Evolutionary conservation across 176 grass and related monocot species (phyloP).

Genomic region (Pontederia paniculata): DNA sequence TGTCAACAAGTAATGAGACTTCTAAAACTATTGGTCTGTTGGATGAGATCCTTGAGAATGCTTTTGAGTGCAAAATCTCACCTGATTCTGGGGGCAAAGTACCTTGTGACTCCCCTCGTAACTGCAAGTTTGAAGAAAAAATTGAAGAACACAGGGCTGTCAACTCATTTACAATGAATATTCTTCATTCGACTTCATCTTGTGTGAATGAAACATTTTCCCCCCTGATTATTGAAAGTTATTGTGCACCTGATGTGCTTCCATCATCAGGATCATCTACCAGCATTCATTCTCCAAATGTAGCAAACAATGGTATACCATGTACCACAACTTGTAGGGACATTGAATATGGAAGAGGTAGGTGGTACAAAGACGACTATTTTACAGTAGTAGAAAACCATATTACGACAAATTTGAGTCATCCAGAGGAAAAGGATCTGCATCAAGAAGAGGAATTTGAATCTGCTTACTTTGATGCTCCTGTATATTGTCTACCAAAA

Average conservation of each 20-base stretch:
- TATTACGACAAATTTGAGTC: conserved; percentile 44
- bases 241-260: conserved; percentile 48
- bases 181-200: conserved; percentile 25
- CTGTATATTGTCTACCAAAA: conserved; percentile 52
- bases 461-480: conserved; percentile 24
- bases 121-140: conserved; percentile 36
- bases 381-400: conserved; percentile 85
- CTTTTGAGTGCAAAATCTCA: conserved; percentile 25
- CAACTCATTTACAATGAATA: conserved; percentile 7
- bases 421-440: conserved; percentile 16
- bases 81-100: conserved; percentile 21
- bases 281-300: background rate
- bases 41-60: conserved; percentile 93
- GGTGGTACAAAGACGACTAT: conserved; percentile 54
- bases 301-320: conserved; percentile 20
- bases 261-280: conserved; percentile 17
- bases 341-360: conserved; percentile 41
- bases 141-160: conserved; percentile 17
- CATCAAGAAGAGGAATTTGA: conserved; percentile 31
- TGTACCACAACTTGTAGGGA: conserved; percentile 21
- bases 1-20: conserved; percentile 24
- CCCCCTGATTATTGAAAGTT: conserved; percentile 68
- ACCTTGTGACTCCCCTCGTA: conserved; percentile 25
- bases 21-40: conserved; percentile 53
- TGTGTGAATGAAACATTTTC: conserved; percentile 21